A percentile compares a stretch with the other conserved stretches of the same genome.
Conservation (phyloP, 2,329 filamentous ascomycete genomes). For the Plenodomus biglobosus region DNA sequence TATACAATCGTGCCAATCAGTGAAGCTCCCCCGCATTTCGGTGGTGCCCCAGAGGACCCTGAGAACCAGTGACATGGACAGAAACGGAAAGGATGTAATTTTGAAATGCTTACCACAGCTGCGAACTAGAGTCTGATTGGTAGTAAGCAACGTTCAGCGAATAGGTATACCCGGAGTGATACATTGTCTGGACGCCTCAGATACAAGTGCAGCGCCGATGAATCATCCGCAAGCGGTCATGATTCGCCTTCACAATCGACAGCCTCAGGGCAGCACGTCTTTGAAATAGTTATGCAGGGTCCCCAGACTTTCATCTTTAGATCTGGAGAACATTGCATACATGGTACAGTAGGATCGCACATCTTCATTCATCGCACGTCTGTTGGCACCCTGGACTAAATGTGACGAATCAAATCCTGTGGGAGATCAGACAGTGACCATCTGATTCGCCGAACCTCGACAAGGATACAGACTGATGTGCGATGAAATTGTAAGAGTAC, state of each 20-base stretch:
- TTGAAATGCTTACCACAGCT: slow-evolving; percentile 3
- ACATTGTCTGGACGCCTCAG: neutral
- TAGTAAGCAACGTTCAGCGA: slow-evolving; percentile 6
- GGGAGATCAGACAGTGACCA: too few species aligned
- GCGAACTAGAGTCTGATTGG: neutral
- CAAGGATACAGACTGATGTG: too few species aligned
- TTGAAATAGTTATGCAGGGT: neutral
- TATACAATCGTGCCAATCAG: slow-evolving; percentile 42
- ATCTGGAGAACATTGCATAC: too few species aligned
- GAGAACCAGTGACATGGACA: slow-evolving; percentile 26
- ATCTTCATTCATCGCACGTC: too few species aligned
- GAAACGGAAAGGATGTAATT: slow-evolving; percentile 15
- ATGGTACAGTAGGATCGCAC: too few species aligned
- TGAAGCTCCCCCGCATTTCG: slow-evolving; percentile 37
- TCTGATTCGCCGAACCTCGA: too few species aligned
- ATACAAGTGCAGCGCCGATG: neutral
- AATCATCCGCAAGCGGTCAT: slow-evolving; percentile 3
- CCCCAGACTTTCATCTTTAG: too few species aligned
- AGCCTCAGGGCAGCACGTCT: neutral
- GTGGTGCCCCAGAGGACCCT: slow-evolving; percentile 30
- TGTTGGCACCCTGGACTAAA: too few species aligned
- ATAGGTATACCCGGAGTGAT: slow-evolving; percentile 5
- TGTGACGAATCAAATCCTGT: too few species aligned
- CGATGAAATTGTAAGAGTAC: too few species aligned
- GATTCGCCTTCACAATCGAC: slow-evolving; percentile 7